Percentiles rank a stretch among this genome's conserved stretches.
phyloP scores from a whole-genome alignment of 1,284 basidiomycete species.

The Papiliotrema terrestris region DNA sequence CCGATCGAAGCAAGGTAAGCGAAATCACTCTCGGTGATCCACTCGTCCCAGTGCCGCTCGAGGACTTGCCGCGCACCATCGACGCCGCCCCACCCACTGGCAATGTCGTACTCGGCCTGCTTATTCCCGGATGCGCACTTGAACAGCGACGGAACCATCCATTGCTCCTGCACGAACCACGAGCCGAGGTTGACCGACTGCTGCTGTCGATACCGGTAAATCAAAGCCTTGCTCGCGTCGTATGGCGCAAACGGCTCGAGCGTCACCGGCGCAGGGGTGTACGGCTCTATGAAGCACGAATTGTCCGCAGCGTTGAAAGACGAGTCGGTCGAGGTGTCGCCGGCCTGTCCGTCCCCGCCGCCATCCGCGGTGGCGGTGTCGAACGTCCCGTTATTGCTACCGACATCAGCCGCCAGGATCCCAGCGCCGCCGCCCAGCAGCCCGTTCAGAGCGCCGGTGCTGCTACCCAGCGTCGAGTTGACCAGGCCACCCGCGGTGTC shows the following conservation, averaged over 20 bases:
- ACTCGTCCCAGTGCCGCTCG: constrained; percentile 76
- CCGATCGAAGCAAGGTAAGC: constrained; percentile 40
- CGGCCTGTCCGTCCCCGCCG: not conserved
- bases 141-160: constrained; percentile 72
- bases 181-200: constrained; percentile 65
- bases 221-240: constrained; percentile 53
- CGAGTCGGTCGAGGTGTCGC: too few relatives aligned
- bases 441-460: constrained; percentile 9
- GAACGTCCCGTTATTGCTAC: not conserved
- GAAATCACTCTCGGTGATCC: constrained; percentile 65
- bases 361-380: not conserved
- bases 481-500: constrained; percentile 20
- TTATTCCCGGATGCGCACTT: constrained; percentile 58
- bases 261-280: constrained; percentile 23
- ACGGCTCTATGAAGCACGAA: constrained; percentile 17
- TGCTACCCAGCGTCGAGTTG: constrained; percentile 12
- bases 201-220: constrained; percentile 64
- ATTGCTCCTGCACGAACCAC: constrained; percentile 73
- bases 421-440: constrained; percentile 14
- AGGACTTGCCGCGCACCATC: constrained; percentile 57
- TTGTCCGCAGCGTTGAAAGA: constrained; percentile 6
- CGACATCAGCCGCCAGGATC: constrained; percentile 7
- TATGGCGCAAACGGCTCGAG: constrained; percentile 54
- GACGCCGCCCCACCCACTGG: constrained; percentile 50
- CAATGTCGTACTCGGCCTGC: constrained; percentile 53